A percentile compares a stretch with the other conserved stretches of the same genome.
These are phyloP conservation scores for Metschnikowia vanudenii DNA, from an alignment of 805 yeast species.

Conservation along the genomic window DNA sequence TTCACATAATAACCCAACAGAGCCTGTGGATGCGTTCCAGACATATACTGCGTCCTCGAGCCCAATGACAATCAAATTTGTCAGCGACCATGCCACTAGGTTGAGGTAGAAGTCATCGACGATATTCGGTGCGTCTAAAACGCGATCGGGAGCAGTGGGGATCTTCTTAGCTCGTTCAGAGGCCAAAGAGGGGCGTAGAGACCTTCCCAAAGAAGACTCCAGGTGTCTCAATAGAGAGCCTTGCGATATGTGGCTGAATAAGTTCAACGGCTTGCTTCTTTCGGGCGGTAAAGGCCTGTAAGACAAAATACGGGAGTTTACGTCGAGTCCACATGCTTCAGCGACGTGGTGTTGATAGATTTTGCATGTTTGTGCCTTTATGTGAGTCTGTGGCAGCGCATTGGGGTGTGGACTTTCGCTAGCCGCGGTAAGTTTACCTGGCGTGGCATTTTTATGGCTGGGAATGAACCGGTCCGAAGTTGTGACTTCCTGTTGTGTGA, in stretches of 20 bases:
- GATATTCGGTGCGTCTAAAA: conserved; percentile 93
- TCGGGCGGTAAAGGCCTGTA: conserved; percentile 88
- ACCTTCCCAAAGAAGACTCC: conserved; percentile 19
- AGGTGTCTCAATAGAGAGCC: conserved; percentile 19
- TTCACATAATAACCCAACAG: conserved; percentile 68
- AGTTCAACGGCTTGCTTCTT: conserved; percentile 34
- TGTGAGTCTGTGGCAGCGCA: conserved; percentile 54
- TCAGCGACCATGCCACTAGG: conserved; percentile 81
- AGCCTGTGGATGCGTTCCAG: conserved; percentile 87
- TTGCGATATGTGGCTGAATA: conserved; percentile 28
- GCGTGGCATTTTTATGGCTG: conserved; percentile 39
- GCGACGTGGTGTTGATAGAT: conserved; percentile 82
- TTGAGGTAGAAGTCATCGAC: conserved; percentile 90
- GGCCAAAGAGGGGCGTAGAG: conserved; percentile 49
- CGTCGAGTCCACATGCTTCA: conserved; percentile 87
- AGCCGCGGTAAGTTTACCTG: conserved; percentile 36
- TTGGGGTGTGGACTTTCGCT: conserved; percentile 40
- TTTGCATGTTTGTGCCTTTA: conserved; percentile 51
- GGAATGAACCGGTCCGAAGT: conserved; percentile 43
- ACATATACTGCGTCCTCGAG: conserved; percentile 79
- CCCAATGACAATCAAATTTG: conserved; percentile 84
- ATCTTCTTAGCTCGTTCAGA: conserved; percentile 71
- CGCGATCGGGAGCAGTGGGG: conserved; percentile 87
- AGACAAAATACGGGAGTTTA: conserved; percentile 78
- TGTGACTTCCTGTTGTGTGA: conserved; percentile 13